Base-by-base conservation (phyloP, 306 rosid species). In the Astragalus glycyphyllos region DNA sequence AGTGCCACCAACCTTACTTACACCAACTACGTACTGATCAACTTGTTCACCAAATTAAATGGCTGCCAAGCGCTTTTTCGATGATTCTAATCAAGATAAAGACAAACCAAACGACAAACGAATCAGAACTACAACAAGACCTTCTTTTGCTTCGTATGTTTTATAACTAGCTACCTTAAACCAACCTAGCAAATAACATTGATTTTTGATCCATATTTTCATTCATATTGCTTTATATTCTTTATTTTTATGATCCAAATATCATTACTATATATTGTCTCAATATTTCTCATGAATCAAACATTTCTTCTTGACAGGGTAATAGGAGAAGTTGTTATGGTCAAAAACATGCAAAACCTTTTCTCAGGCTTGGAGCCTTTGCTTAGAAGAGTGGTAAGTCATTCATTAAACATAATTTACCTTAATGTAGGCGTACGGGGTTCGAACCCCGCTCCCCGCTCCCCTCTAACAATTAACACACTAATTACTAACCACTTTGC, bases 71-170 rank as follows among this genome's bases (percentile, higher is more conserved):
- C 80, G 98, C 9, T 80, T 71, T 7, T 57, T 69, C 2, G 73
- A 79, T 45, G 89, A 77, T 32, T 65, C 83, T 17, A 84, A 86
- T 58, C 54, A 80, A 15, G 80, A 85, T 80, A 73, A 50, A 7
- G 84, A 81, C 46, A 83, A 58, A 29, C 80, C 77, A 4, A 12
- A 8, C 12, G 92, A 88, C 53, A 86, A 78, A 71, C 80, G 83
- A 15, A 81, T 72, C 15, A 82, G 74, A 71, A 69, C 92, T 7
- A 74, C 77, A 14, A 60, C 77, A 32, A 61, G 69, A 55, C 79
- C 84, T 57, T 81, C 91, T 76, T 82, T 90, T 73, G 92, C 98
- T 15, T 90, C 97, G 98, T 94, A 89, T 31, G 97, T 62, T 15
- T 37, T 3, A n/a, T 35, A 13, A 4, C 1, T 35, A 13, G 1